Conservation (phyloP, 768 basidiomycete species). For the Psilocybe cyanescens region DNA sequence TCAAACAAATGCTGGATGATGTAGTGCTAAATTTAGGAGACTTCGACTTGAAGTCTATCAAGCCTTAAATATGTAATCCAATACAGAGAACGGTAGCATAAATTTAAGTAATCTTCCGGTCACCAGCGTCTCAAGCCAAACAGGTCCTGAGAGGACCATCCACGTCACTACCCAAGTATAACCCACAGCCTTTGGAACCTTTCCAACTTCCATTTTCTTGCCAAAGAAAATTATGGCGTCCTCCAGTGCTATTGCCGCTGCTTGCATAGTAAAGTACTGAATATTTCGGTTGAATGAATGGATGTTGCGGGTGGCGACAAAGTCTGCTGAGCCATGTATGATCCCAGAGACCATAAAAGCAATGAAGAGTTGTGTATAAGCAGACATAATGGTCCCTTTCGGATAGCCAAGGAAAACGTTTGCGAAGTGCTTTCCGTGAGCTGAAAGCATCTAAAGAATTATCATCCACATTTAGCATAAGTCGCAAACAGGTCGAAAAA, state of each 20-base stretch:
- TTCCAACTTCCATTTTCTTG: constrained; percentile 12
- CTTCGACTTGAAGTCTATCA: too few species aligned
- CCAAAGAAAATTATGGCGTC: constrained; percentile 25
- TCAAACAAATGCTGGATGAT: too few species aligned
- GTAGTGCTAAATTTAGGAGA: too few species aligned
- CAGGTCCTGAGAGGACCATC: constrained; percentile 23
- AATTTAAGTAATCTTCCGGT: not conserved
- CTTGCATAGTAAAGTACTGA: constrained; percentile 21
- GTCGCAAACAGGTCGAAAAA: not conserved
- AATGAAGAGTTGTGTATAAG: constrained; percentile 34
- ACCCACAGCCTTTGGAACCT: constrained; percentile 18
- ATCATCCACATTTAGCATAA: not conserved
- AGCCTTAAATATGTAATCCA: not conserved
- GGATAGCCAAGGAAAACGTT: constrained; percentile 24
- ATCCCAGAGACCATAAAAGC: constrained; percentile 38
- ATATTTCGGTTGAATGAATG: constrained; percentile 12
- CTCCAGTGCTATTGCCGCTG: constrained; percentile 36
- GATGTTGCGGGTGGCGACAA: constrained; percentile 19
- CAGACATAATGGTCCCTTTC: constrained; percentile 29
- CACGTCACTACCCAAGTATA: constrained; percentile 30
- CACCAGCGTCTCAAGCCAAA: constrained; percentile 23
- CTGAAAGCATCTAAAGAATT: constrained; percentile 17
- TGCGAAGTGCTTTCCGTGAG: constrained; percentile 27
- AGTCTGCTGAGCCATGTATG: constrained; percentile 35
- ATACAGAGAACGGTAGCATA: not conserved